A percentile compares a stretch with the other conserved stretches of the same genome.
Evolutionary conservation across 108 stramenopile species (phyloP).

Genomic region (Schizochytrium sp.): DNA sequence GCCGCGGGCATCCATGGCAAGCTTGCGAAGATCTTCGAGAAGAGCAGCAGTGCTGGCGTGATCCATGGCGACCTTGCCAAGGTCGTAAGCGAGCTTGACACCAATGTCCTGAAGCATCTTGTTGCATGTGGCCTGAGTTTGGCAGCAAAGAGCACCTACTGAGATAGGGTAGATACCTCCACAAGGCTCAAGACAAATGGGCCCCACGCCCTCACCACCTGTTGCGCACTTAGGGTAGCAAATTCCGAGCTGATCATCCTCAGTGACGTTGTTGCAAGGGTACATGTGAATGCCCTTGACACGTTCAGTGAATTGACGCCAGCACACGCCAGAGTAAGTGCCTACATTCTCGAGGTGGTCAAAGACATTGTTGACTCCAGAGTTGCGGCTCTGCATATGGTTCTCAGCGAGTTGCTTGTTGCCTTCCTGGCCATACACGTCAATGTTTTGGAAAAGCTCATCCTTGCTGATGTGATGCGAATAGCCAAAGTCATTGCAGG

Average conservation of each 20-base stretch:
- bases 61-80: slow-evolving; percentile 58
- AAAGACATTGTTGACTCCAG: background rate
- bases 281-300: slow-evolving; percentile 35
- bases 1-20: slow-evolving; percentile 20
- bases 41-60: slow-evolving; percentile 8
- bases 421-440: background rate
- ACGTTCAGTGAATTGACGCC: background rate
- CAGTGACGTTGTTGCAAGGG: background rate
- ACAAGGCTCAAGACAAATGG: slow-evolving; percentile 14
- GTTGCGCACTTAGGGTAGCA: slow-evolving; percentile 48
- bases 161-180: slow-evolving; percentile 10
- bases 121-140: background rate
- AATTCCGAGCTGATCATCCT: slow-evolving; percentile 48
- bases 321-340: slow-evolving; percentile 44
- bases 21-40: slow-evolving; percentile 42
- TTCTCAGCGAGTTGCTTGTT: background rate
- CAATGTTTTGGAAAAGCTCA: background rate
- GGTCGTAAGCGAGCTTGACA: slow-evolving; percentile 56
- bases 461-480: background rate
- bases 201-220: slow-evolving; percentile 30
- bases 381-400: background rate
- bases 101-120: background rate
- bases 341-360: slow-evolving; percentile 13
- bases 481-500: background rate
- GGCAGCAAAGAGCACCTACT: slow-evolving; percentile 36